Percentiles rank a stretch among this genome's conserved stretches.
These are phyloP conservation scores for Rubroboletus satanas DNA, from an alignment of 768 basidiomycete genomes.

Conservation along the genomic window DNA sequence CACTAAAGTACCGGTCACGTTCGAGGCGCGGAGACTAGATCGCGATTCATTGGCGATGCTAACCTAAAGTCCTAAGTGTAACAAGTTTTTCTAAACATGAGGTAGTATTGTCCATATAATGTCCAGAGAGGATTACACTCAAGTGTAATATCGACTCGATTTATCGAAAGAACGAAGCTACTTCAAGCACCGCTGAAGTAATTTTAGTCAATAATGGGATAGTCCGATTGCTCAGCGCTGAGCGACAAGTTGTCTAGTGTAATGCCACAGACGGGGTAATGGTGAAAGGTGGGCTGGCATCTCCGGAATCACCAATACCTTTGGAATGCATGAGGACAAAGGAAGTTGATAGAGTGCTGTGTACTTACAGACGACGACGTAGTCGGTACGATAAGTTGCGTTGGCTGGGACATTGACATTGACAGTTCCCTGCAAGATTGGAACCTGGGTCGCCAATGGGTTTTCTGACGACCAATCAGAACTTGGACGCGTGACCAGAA, in stretches of 20 bases:
- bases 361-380: constrained; percentile 61
- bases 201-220: background rate
- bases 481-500: background rate
- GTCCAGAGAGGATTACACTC: constrained; percentile 7
- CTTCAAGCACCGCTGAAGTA: background rate
- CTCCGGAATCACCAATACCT: constrained; percentile 71
- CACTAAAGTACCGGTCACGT: background rate
- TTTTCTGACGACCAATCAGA: constrained; percentile 37
- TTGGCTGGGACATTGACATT: constrained; percentile 52
- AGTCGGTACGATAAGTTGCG: constrained; percentile 38
- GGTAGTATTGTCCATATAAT: background rate
- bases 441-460: constrained; percentile 56
- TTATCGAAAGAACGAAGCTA: constrained; percentile 6
- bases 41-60: background rate
- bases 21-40: background rate
- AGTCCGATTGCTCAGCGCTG: background rate
- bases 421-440: constrained; percentile 47
- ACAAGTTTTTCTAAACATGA: background rate
- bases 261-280: constrained; percentile 32
- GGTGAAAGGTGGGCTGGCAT: constrained; percentile 42
- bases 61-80: background rate
- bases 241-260: background rate
- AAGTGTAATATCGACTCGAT: background rate
- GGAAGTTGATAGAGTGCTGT: background rate
- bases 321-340: background rate